These are phyloP conservation scores for Stellera chamaejasme DNA, from an alignment of 345 rosid genomes.

Conservation along the genomic window DNA sequence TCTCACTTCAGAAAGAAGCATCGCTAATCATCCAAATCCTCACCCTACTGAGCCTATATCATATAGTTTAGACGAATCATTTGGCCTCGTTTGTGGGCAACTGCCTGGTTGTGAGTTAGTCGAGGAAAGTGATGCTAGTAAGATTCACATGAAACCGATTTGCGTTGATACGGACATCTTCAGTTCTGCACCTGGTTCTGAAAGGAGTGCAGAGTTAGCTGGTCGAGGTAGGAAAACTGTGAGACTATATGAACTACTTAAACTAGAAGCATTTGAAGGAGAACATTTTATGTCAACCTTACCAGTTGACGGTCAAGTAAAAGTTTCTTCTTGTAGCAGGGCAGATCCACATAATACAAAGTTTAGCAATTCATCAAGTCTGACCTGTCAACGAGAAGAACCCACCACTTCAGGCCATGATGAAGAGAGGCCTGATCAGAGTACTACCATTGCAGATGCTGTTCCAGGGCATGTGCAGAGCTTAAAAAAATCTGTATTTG, in stretches of 20 bases:
- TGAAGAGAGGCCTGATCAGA: slow-evolving; percentile 33
- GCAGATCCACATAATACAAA: slow-evolving; percentile 19
- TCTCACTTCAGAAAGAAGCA: slow-evolving; percentile 17
- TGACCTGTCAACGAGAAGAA: slow-evolving; percentile 36
- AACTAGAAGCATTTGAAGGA: slow-evolving; percentile 53
- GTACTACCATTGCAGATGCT: slow-evolving; percentile 23
- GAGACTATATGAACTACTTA: slow-evolving; percentile 87
- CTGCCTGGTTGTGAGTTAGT: slow-evolving; percentile 41
- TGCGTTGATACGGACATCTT: slow-evolving; percentile 17
- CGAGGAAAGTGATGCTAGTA: slow-evolving; percentile 30
- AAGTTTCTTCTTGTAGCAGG: slow-evolving; percentile 21
- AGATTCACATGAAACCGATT: slow-evolving; percentile 19
- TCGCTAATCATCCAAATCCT: slow-evolving; percentile 20
- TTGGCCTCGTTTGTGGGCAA: slow-evolving; percentile 20
- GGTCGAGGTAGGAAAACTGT: slow-evolving; percentile 59
- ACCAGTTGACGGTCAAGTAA: slow-evolving; percentile 21
- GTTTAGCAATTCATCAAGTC: slow-evolving; percentile 23
- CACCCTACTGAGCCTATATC: slow-evolving; percentile 26
- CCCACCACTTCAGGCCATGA: slow-evolving; percentile 79
- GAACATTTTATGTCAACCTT: slow-evolving; percentile 20
- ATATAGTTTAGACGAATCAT: slow-evolving; percentile 23
- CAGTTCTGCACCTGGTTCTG: slow-evolving; percentile 23
- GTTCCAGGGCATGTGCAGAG: slow-evolving; percentile 39
- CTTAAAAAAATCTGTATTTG: slow-evolving; percentile 42
- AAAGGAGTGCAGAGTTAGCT: slow-evolving; percentile 32